Base-by-base conservation (phyloP, 2,329 filamentous ascomycete species). In the Pyricularia pennisetigena region DNA sequence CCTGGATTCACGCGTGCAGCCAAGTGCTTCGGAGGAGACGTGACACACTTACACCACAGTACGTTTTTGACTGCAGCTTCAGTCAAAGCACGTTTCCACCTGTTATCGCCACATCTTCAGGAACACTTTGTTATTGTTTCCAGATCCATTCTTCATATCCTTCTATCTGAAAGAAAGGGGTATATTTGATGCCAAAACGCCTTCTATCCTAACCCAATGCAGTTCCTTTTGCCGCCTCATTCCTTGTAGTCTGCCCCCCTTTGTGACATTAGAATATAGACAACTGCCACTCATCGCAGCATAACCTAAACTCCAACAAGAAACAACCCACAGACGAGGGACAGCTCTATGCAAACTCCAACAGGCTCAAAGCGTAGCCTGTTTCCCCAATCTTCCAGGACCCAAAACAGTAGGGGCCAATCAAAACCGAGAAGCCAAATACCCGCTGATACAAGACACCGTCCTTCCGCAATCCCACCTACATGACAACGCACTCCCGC, bases 401-500 rank as follows among this genome's bases (percentile, higher is more conserved):
- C 61, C 23, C 61, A 28, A 63, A 26, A 14, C 14, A 14, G 23
- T 2, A 28, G 61, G 28, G 8, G 9, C 24, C 24, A 28, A 63
- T 16, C 16, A 30, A 28, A 24, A 63, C 28, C 14, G 28, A 63
- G 9, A 63, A 63, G 23, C 61, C 24, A 63, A 63, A 10, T 24
- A 26, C 59, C 61, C 24, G 61, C 24, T 63, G 61, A 28, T 54
- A 20, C 41, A 54, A 54, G 16, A 54, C 16, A n/a, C 5, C 41
- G 16, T 54, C 41, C 41, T 54, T 54, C 20, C n/a, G 0, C 9
- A 12, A 12, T 26, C 10, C 41, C 35, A 29, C 69, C 71, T 71
- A 78, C 74, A 77, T 76, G n/a, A 78, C 70, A 6, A 71, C 66
- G 67, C 75, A 77, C 69, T 76, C 75, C 64, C 75, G 71, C 67